These are phyloP conservation scores for Wallemia mellicola DNA, from an alignment of 1,284 basidiomycete species.

Conservation along the genomic window DNA sequence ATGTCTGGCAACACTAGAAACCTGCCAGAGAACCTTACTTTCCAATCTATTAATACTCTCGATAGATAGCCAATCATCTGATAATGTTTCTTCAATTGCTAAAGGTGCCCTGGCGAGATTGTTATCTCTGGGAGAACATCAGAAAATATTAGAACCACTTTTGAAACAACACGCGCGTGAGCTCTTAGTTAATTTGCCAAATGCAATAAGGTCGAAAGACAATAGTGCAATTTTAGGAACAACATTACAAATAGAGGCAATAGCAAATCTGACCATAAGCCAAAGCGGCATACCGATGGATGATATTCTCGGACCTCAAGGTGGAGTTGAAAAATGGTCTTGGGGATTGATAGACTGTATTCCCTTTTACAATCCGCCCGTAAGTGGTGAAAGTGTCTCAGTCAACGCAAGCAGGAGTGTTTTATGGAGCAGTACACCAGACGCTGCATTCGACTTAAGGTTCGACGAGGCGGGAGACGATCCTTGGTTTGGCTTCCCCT, in stretches of 20 bases:
- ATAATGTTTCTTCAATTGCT: slow-evolving; percentile 25
- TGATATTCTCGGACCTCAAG: slow-evolving; percentile 42
- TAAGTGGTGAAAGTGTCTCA: not conserved
- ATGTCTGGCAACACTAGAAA: slow-evolving; percentile 30
- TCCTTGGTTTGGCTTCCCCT: slow-evolving; percentile 5
- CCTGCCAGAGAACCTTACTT: slow-evolving; percentile 31
- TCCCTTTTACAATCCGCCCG: slow-evolving; percentile 29
- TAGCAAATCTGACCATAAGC: slow-evolving; percentile 24
- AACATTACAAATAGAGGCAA: slow-evolving; percentile 33
- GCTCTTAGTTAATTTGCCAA: slow-evolving; percentile 40
- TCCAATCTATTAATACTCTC: slow-evolving; percentile 35
- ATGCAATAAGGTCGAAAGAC: slow-evolving; percentile 32
- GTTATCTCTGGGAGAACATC: slow-evolving; percentile 18
- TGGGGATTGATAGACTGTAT: slow-evolving; percentile 47
- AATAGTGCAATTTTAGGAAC: slow-evolving; percentile 38
- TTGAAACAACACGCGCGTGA: slow-evolving; percentile 28
- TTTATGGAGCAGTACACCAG: not conserved
- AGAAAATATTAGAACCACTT: slow-evolving; percentile 22
- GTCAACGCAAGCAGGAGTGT: not conserved
- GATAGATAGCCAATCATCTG: slow-evolving; percentile 20
- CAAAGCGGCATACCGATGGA: slow-evolving; percentile 9
- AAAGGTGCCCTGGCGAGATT: slow-evolving; percentile 21
- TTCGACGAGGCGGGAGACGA: slow-evolving; percentile 6
- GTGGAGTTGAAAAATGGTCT: slow-evolving; percentile 65
- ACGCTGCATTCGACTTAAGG: not conserved